These are phyloP conservation scores for Colletotrichum liriopes DNA, from an alignment of 2,329 filamentous ascomycete species.

Conservation along the genomic window DNA sequence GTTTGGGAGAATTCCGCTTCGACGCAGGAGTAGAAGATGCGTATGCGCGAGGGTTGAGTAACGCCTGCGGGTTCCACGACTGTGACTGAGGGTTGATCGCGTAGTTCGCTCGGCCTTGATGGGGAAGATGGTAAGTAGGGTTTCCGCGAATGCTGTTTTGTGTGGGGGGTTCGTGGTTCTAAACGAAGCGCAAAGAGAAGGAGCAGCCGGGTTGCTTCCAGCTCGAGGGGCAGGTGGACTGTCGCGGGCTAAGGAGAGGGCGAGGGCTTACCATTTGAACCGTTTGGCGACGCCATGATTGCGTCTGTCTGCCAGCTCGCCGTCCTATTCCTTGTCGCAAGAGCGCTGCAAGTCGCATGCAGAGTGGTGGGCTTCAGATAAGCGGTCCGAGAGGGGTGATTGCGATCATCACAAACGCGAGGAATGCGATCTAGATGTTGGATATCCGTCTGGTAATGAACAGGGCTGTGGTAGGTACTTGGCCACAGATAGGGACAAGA, in stretches of 20 bases:
- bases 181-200: constrained; percentile 3
- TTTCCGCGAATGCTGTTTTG: background rate
- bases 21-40: constrained; percentile 18
- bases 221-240: constrained; percentile 8
- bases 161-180: background rate
- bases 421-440: constrained; percentile 1
- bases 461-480: background rate
- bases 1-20: constrained; percentile 32
- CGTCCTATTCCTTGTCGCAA: background rate
- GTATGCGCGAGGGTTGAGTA: constrained; percentile 41
- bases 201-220: constrained; percentile 2
- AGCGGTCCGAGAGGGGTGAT: constrained; percentile 22
- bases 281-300: constrained; percentile 43
- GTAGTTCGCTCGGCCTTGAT: constrained; percentile 37
- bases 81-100: constrained; percentile 38
- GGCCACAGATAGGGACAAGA: constrained; percentile 18
- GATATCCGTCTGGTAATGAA: constrained; percentile 11
- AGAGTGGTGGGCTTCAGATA: constrained; percentile 25
- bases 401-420: constrained; percentile 39
- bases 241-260: background rate
- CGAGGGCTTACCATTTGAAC: constrained; percentile 37
- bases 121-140: constrained; percentile 21
- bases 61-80: constrained; percentile 41
- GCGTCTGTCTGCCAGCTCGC: constrained; percentile 8
- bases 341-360: constrained; percentile 5